Evolutionary conservation across 2,329 filamentous ascomycete genomes (phyloP).

Genomic region (Colletotrichum melonis): DNA sequence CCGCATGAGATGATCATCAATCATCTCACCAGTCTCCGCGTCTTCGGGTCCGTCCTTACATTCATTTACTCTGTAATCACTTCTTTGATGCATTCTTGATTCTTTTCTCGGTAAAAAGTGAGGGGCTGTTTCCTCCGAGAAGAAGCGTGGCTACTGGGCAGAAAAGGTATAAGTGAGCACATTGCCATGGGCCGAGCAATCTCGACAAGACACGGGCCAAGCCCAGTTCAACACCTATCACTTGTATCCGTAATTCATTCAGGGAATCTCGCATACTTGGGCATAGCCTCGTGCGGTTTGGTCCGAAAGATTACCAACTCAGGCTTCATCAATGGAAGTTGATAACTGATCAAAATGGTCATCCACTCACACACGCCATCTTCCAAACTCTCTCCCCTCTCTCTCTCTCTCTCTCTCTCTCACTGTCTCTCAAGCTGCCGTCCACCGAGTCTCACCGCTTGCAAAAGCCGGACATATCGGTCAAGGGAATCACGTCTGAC

Average conservation of each 20-base stretch:
- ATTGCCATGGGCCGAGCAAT: background rate
- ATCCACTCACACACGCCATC: background rate
- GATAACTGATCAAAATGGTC: background rate
- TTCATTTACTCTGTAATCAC: no score
- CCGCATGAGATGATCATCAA: background rate
- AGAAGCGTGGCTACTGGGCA: background rate
- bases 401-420: background rate
- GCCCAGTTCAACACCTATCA: background rate
- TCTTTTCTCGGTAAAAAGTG: no score
- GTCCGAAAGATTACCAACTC: background rate
- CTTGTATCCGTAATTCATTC: background rate
- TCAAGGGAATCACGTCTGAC: background rate
- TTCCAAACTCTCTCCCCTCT: background rate
- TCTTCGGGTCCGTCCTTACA: background rate
- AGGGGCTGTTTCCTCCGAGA: background rate
- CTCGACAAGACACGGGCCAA: background rate
- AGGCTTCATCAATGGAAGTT: background rate
- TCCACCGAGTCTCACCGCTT: background rate
- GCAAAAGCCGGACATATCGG: background rate
- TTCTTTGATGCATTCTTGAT: no score
- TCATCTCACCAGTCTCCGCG: background rate
- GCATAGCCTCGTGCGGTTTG: background rate
- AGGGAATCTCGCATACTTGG: background rate
- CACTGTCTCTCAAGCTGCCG: background rate
- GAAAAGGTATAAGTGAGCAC: background rate